Base-by-base conservation (phyloP, 768 basidiomycete genomes). In the Ephemerocybe angulata region DNA sequence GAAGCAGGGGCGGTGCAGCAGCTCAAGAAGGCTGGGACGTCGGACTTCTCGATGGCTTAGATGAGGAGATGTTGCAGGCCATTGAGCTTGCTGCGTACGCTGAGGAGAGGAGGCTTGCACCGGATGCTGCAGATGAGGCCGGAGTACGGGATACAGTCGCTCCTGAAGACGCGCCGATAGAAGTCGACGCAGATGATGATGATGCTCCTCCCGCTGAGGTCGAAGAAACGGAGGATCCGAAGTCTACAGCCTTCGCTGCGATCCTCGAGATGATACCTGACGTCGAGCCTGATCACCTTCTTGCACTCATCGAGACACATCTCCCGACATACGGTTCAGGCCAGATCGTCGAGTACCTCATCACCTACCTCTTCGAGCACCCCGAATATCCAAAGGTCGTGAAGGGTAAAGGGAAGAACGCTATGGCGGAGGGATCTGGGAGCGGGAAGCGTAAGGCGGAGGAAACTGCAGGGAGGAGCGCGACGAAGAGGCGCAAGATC, bases 231-330 rank as follows among this genome's bases (percentile, higher is more conserved):
- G n/a, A n/a, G n/a, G n/a, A n/a, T n/a, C n/a, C n/a, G n/a, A n/a
- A n/a, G n/a, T n/a, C n/a, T n/a, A n/a, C n/a, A n/a, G 30, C 53
- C 41, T 54, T 86, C 28, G 75, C 79, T 1, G 81, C 75, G 38
- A 74, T 89, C 28, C 71, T 87, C 33, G 86, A 88, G 61, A 79
- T 91, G 42, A 66, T 90, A 12, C 89, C 89, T 0, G 86, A 90
- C 60, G 85, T 89, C 22, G 74, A 79, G 21, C 82, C 84, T 0
- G 70, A 74, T 2, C 77, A 89, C 58, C 78, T 78, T 12, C 63
- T 74, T 22, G 57, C 65, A 1, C 79, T 88, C 29, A 63, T 88
- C 28, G 67, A 74, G 33, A 63, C 74, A 41, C 70, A 79, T 57
- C 63, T 78, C 27, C 68, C 72, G 3, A 60, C 67, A 3, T 67